Conservation (phyloP, 257 asterid species). For the Echites panduratus region DNA sequence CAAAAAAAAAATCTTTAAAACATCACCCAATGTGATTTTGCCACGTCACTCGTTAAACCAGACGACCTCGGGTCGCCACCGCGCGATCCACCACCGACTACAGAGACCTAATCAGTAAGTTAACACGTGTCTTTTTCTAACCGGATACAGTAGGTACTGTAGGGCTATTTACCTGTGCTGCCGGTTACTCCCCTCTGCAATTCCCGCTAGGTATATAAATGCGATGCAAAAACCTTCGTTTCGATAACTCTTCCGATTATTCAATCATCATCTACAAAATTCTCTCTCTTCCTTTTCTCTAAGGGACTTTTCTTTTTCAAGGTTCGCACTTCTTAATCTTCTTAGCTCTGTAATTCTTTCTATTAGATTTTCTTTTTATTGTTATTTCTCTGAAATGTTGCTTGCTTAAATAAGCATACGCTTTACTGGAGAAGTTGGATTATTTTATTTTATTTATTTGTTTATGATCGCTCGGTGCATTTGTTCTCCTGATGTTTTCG, state of each 20-base stretch:
- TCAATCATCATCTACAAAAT: slow-evolving; percentile 16
- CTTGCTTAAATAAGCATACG: background rate
- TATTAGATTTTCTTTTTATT: background rate
- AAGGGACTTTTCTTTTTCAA: slow-evolving; percentile 18
- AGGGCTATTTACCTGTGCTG: slow-evolving; percentile 30
- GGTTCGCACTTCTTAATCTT: slow-evolving; percentile 38
- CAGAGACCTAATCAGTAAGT: slow-evolving; percentile 6
- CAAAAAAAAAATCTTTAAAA: too few species aligned
- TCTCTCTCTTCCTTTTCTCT: slow-evolving; percentile 18
- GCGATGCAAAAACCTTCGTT: slow-evolving; percentile 5
- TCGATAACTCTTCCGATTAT: slow-evolving; percentile 12
- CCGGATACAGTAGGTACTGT: slow-evolving; percentile 35
- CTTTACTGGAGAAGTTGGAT: slow-evolving; percentile 12
- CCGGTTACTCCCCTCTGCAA: slow-evolving; percentile 42
- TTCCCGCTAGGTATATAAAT: slow-evolving; percentile 60
- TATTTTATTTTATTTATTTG: slow-evolving; percentile 7
- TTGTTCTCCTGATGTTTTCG: slow-evolving; percentile 17
- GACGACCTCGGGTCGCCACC: slow-evolving; percentile 46
- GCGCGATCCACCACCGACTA: slow-evolving; percentile 41
- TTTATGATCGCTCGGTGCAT: background rate
- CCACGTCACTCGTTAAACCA: slow-evolving; percentile 39
- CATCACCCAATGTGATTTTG: slow-evolving; percentile 19
- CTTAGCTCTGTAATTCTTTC: background rate
- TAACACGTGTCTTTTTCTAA: slow-evolving; percentile 29
- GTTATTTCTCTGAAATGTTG: background rate